A percentile compares a stretch with the other conserved stretches of the same genome.
Evolutionary conservation across 176 grass and related monocot genomes (phyloP).

Genomic region (Bonia amplexicaulis): DNA sequence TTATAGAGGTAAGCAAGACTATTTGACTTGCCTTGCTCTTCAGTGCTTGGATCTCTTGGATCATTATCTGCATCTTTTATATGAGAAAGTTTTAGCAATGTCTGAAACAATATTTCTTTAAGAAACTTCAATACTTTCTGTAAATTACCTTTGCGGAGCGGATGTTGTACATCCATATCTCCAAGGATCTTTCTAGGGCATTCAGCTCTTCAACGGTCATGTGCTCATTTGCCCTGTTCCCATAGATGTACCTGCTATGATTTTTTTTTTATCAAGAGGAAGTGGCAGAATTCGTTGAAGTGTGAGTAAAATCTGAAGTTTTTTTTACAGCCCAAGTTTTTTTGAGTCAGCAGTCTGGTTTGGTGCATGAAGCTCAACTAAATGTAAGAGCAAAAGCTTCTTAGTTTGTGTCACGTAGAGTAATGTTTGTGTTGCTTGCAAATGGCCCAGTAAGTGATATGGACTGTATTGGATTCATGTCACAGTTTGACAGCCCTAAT

Average conservation of each 20-base stretch:
- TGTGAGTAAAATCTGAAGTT: neutral
- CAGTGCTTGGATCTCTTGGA: slow-evolving; percentile 85
- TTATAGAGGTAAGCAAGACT: neutral
- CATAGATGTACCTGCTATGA: slow-evolving; percentile 61
- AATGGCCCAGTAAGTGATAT: neutral
- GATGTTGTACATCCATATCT: slow-evolving; percentile 88
- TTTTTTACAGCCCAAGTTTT: neutral
- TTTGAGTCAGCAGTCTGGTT: neutral
- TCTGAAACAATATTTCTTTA: neutral
- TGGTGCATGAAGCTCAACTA: neutral
- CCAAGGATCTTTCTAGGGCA: slow-evolving; percentile 63
- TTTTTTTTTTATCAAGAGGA: slow-evolving; percentile 12
- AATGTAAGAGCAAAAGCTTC: neutral
- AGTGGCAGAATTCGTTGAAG: neutral
- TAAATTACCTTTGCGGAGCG: slow-evolving; percentile 69
- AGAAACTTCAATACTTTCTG: neutral
- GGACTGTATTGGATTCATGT: neutral
- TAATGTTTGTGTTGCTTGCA: too few species aligned
- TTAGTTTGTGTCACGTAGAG: neutral
- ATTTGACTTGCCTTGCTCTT: slow-evolving; percentile 64
- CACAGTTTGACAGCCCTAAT: neutral
- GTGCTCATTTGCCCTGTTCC: slow-evolving; percentile 60
- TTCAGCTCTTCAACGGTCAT: slow-evolving; percentile 74
- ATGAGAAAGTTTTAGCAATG: slow-evolving; percentile 12
- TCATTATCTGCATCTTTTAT: slow-evolving; percentile 81